phyloP scores from a whole-genome alignment of 768 basidiomycete genomes.

The Serendipita vermifera region DNA sequence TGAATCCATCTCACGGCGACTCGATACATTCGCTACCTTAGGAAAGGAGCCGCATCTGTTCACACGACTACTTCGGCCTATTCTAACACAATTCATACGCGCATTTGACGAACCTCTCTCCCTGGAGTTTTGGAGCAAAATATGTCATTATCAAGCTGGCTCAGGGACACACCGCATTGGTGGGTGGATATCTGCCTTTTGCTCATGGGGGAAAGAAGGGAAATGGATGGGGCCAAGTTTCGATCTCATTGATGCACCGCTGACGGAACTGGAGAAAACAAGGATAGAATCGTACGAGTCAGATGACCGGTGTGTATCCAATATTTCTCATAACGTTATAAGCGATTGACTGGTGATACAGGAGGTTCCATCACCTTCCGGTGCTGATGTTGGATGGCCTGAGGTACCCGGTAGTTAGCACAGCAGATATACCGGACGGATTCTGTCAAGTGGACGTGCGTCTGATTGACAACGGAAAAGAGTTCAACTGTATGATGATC shows the following conservation, averaged over 20 bases:
- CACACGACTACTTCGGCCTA: constrained; percentile 30
- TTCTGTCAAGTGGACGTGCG: neutral
- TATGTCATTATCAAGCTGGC: constrained; percentile 10
- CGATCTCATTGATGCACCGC: neutral
- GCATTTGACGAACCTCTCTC: constrained; percentile 19
- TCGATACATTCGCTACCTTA: constrained; percentile 30
- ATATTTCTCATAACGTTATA: no score
- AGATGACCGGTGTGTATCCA: no score
- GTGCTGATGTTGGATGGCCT: neutral
- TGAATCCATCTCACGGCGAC: constrained; percentile 24
- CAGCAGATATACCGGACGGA: neutral
- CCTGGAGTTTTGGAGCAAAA: constrained; percentile 16
- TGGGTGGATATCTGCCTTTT: constrained; percentile 15
- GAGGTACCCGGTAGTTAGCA: neutral
- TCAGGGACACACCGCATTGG: constrained; percentile 2
- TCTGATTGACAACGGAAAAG: neutral
- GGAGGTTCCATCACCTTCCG: neutral
- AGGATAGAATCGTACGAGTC: neutral
- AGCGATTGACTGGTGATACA: no score
- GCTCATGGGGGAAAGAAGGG: constrained; percentile 10
- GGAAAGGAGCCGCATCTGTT: constrained; percentile 27
- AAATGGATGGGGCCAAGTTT: constrained; percentile 11
- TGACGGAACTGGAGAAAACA: neutral
- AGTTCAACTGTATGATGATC: neutral
- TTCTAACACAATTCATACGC: constrained; percentile 24